phyloP scores from a whole-genome alignment of 768 basidiomycete species.

The Wakefieldia striispora region DNA sequence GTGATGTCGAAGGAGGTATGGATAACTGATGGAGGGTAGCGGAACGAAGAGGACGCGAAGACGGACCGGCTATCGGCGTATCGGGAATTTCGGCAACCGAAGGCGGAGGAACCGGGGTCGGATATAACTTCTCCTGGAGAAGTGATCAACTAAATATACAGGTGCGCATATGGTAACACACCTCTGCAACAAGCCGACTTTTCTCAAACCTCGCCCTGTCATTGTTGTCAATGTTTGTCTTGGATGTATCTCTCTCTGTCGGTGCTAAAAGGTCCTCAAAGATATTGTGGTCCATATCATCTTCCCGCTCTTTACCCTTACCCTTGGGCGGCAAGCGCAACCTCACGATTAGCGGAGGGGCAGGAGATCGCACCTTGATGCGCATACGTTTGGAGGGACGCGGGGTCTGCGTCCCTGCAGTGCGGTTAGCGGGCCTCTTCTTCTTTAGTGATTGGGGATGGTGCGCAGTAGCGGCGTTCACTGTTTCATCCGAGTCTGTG shows the following conservation, averaged over 20 bases:
- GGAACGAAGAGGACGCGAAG: slow-evolving; percentile 63
- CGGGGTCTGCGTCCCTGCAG: slow-evolving; percentile 20
- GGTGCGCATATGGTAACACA: slow-evolving; percentile 30
- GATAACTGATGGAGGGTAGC: slow-evolving; percentile 40
- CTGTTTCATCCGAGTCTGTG: slow-evolving; percentile 26
- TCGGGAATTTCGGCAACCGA: slow-evolving; percentile 33
- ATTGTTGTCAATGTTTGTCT: slow-evolving; percentile 54
- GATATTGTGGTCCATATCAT: slow-evolving; percentile 56
- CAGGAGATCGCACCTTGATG: slow-evolving; percentile 35
- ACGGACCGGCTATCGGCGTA: slow-evolving; percentile 50
- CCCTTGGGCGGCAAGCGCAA: slow-evolving; percentile 58
- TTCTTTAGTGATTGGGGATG: slow-evolving; percentile 23
- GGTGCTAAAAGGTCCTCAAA: slow-evolving; percentile 81
- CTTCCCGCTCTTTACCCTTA: slow-evolving; percentile 69
- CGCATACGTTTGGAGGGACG: slow-evolving; percentile 48
- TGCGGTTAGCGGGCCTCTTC: slow-evolving; percentile 29
- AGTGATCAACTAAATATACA: slow-evolving; percentile 3
- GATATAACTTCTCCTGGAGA: slow-evolving; percentile 49
- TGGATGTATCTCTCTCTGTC: slow-evolving; percentile 69
- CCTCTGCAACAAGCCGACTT: slow-evolving; percentile 73
- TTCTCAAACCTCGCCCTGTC: slow-evolving; percentile 76
- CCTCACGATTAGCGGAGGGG: slow-evolving; percentile 44
- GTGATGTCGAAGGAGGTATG: slow-evolving; percentile 29
- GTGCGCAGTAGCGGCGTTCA: slow-evolving; percentile 11
- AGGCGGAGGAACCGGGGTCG: slow-evolving; percentile 37